A percentile compares a stretch with the other conserved stretches of the same genome.
Conservation (phyloP, 805 yeast genomes). For the Yueomyces sinensis region DNA sequence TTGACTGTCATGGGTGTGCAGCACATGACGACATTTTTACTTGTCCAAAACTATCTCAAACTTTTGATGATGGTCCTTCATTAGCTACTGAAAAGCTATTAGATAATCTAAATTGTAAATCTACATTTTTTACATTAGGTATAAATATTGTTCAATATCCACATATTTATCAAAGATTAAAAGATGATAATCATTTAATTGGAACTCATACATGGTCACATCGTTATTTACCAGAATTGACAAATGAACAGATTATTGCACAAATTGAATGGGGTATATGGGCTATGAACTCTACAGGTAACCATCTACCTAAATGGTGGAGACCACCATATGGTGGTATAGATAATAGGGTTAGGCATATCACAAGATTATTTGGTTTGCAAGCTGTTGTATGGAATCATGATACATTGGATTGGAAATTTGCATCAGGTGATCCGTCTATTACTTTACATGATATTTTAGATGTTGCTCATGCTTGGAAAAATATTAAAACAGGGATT, state of each 20-base stretch:
- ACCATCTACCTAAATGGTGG: constrained; percentile 81
- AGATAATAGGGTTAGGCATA: constrained; percentile 73
- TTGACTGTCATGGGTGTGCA: constrained; percentile 75
- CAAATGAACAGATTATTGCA: constrained; percentile 74
- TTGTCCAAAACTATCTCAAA: constrained; percentile 66
- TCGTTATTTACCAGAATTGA: constrained; percentile 61
- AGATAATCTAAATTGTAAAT: constrained; percentile 34
- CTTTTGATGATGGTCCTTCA: constrained; percentile 94
- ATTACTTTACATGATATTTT: constrained; percentile 41
- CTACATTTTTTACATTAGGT: constrained; percentile 83
- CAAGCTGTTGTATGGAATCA: constrained; percentile 83
- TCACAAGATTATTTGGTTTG: constrained; percentile 74
- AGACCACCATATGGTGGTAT: constrained; percentile 96
- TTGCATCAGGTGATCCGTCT: constrained; percentile 32
- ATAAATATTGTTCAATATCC: constrained; percentile 68
- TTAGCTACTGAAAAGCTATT: constrained; percentile 52
- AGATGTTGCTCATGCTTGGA: constrained; percentile 45
- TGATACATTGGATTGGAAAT: constrained; percentile 86
- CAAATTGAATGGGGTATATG: constrained; percentile 91
- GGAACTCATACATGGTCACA: constrained; percentile 94
- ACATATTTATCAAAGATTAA: constrained; percentile 46
- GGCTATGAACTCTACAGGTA: constrained; percentile 94
- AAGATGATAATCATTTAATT: constrained; percentile 56
- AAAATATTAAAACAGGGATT: constrained; percentile 37
- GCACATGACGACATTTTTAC: constrained; percentile 63